Evolutionary conservation across 164 flowering plant genomes (phyloP), one percentile per base, ranked within the genome.

Genomic region (Umbellularia californica): DNA sequence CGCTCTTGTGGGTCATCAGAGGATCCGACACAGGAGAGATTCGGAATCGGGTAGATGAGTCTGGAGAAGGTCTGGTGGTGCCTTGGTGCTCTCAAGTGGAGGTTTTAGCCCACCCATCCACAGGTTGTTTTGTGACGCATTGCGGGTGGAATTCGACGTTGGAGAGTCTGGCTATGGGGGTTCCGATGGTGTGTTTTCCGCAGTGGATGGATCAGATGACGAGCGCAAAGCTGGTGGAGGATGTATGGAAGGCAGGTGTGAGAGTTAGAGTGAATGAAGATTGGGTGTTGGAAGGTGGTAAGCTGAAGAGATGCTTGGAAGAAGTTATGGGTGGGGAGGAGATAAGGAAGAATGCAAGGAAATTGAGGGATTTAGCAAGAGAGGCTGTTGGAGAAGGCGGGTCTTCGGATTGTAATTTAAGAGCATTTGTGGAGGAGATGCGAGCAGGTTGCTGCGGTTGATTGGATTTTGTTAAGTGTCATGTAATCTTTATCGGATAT

Each of bases 11-110:
- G 84, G 86, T 84, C 23, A 67, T 76, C 15, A 28, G 82, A 28
- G 14, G 50, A 7, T 9, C 50, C 47, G 63, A 70, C 0, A 65
- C 27, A 2, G 65, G 28, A 41, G 47, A 41, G 0, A 28, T 12
- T 24, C 2, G 11, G 33, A 4, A 41, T 28, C 22, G 69, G 30
- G 12, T 9, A n/a, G 47, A 41, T 2, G 50, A 67, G 33, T 72
- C 58, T 60, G 74, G 28, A 14, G 58, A 28, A 58, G 73, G 63
- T 41, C 63, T 79, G 55, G 74, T 88, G 20, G 88, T 85, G 70
- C 64, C 76, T 2, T 88, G 91, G 90, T 85, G 93, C 47, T 75
- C 80, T 1, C 91, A 88, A 66, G 74, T 83, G 65, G 83, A 84
- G 76, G 90, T 89, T 23, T 51, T 89, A 28, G 63, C 70, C 0